Evolutionary conservation across 768 basidiomycete species (phyloP), one percentile per base, ranked within the genome.

Genomic region (Mycena kentingensis): DNA sequence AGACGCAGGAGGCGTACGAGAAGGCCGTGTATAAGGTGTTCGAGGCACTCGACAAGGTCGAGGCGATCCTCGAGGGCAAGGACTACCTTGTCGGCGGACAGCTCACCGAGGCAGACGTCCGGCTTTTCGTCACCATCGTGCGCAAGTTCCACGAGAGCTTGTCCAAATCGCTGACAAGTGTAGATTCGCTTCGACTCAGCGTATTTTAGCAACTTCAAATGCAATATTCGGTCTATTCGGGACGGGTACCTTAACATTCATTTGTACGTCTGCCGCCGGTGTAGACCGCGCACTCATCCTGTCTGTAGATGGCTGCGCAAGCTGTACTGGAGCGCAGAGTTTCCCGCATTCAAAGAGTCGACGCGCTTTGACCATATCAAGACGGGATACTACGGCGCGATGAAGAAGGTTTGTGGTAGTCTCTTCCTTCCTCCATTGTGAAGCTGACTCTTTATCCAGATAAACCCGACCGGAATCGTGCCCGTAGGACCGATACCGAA

Each of bases 81-180:
- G 82, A 92, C 26, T 97, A 87, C 68, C 78, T 98, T 42, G 75
- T 97, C 38, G 94, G 94, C n/a, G 76, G 82, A 62, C 73, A 52
- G 43, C 80, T 99, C 41, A 97, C 93, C 1, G 90, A 93, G 65
- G 88, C 88, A 2, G 90, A 92, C 60, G 73, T 88, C 46, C 82
- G 96, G 46, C 84, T 98, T 35, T 98, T 82, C 73, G 93, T 96
- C n/a, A 97, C 96, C 2, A 87, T 94, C 52, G 88, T 94, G 57
- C 60, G n/a, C n/a, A n/a, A n/a, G 89, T 70, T 32, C 31, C 12
- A 28, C 31, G 27, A 21, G 35, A 18, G 35, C 15, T 24, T 46
- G 16, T 25, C 19, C 35, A 24, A 46, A 29, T 15, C 34, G 24
- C 15, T 6, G 31, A 31, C 15, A 7, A n/a, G 18, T 42, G 7